Evolutionary conservation across 116 monocot species (phyloP).

Genomic region (Dioscorea cayenensis): DNA sequence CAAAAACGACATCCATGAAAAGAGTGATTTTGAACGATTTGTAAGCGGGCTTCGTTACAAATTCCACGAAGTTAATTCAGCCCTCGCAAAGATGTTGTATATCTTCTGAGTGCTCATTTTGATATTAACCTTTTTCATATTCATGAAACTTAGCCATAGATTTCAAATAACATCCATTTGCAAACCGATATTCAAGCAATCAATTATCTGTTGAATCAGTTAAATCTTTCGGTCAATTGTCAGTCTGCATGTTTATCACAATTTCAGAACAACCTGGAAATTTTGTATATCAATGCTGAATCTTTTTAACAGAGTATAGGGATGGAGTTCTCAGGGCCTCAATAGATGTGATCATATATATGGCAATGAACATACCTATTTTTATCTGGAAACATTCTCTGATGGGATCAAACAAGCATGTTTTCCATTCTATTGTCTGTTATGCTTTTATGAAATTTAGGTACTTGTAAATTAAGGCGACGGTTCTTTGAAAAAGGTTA

Average conservation of each 20-base stretch:
- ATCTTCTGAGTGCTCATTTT: not conserved
- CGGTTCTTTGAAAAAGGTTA: too few species aligned
- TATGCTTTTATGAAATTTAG: too few species aligned
- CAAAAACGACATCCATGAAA: conserved; percentile 23
- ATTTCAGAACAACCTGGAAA: not conserved
- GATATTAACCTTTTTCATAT: not conserved
- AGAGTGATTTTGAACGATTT: not conserved
- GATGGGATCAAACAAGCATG: too few species aligned
- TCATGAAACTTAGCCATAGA: not conserved
- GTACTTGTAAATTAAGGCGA: too few species aligned
- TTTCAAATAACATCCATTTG: not conserved
- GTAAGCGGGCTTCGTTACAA: not conserved
- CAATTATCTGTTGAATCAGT: too few species aligned
- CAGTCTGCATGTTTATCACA: too few species aligned
- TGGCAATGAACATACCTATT: too few species aligned
- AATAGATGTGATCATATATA: too few species aligned
- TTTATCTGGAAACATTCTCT: too few species aligned
- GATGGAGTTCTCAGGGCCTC: too few species aligned
- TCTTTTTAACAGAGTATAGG: not conserved
- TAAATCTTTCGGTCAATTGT: too few species aligned
- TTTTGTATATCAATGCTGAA: not conserved
- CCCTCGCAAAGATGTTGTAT: not conserved
- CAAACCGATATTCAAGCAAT: not conserved
- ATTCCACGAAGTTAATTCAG: not conserved
- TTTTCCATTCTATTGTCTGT: too few species aligned